Evolutionary conservation across 352 stramenopile species (phyloP).

Genomic region (Globisporangium alternatum): DNA sequence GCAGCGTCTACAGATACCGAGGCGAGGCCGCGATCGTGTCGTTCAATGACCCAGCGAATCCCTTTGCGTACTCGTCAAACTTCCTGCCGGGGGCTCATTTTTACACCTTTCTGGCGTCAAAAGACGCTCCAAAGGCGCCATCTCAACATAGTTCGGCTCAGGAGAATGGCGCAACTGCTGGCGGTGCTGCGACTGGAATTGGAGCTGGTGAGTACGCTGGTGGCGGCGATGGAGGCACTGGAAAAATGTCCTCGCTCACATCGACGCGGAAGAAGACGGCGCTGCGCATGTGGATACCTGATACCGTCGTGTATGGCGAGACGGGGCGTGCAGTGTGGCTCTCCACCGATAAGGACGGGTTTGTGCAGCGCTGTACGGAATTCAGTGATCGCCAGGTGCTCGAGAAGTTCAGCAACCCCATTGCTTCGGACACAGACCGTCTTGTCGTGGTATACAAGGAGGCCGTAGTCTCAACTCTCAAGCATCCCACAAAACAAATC

Average conservation of each 20-base stretch:
- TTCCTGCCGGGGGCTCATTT: slow-evolving; percentile 82
- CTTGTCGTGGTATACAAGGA: slow-evolving; percentile 72
- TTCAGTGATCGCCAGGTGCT: slow-evolving; percentile 75
- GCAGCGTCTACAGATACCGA: slow-evolving; percentile 48
- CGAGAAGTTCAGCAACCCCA: slow-evolving; percentile 49
- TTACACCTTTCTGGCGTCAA: slow-evolving; percentile 69
- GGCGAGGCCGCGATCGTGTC: slow-evolving; percentile 54
- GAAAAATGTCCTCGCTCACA: background rate
- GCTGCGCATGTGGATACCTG: slow-evolving; percentile 69
- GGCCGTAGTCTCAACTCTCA: slow-evolving; percentile 28
- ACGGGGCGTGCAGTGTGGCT: slow-evolving; percentile 67
- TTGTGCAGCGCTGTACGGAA: slow-evolving; percentile 55
- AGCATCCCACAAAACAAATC: slow-evolving; percentile 1
- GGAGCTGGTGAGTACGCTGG: background rate
- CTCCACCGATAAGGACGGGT: slow-evolving; percentile 66
- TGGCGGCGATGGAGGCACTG: background rate
- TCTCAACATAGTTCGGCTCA: background rate
- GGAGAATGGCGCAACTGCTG: background rate
- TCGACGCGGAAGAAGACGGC: slow-evolving; percentile 17
- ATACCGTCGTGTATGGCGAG: slow-evolving; percentile 82
- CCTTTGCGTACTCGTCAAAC: slow-evolving; percentile 54
- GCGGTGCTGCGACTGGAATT: background rate
- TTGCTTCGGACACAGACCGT: slow-evolving; percentile 33
- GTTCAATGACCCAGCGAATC: slow-evolving; percentile 43
- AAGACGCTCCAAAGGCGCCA: slow-evolving; percentile 23